phyloP scores from a whole-genome alignment of 768 basidiomycete species.

The Pleurotus salmoneostramineus region DNA sequence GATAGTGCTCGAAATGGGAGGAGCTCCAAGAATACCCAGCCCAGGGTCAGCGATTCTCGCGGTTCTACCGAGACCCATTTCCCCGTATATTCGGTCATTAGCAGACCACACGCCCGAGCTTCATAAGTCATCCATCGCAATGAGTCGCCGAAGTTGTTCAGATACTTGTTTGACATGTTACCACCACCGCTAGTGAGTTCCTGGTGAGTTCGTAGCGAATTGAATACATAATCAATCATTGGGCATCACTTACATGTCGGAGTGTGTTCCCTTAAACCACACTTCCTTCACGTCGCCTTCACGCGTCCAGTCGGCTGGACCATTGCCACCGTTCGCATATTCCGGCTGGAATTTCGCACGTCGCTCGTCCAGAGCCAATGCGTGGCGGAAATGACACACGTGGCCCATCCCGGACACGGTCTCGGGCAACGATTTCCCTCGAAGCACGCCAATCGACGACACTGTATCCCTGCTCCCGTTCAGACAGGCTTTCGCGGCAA shows the following conservation, averaged over 20 bases:
- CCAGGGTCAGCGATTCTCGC: slow-evolving; percentile 12
- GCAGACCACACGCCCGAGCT: slow-evolving; percentile 15
- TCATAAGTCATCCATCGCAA: slow-evolving; percentile 15
- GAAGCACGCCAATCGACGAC: slow-evolving; percentile 22
- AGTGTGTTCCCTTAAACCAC: no score
- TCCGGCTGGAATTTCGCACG: slow-evolving; percentile 30
- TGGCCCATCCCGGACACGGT: slow-evolving; percentile 20
- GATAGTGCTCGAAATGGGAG: neutral
- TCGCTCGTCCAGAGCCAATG: slow-evolving; percentile 10
- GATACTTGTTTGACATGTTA: slow-evolving; percentile 10
- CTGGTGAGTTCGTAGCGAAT: no score
- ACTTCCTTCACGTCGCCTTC: no score
- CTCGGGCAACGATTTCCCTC: slow-evolving; percentile 5
- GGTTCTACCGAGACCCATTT: slow-evolving; percentile 5
- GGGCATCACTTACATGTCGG: slow-evolving; percentile 18
- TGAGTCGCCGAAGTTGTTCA: slow-evolving; percentile 16
- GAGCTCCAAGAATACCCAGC: slow-evolving; percentile 14
- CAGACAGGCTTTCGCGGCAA: neutral
- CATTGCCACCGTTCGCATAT: slow-evolving; percentile 15
- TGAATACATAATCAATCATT: no score
- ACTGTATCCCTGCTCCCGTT: slow-evolving; percentile 16
- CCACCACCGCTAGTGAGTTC: slow-evolving; percentile 14
- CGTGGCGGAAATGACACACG: slow-evolving; percentile 29
- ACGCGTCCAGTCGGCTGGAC: neutral
- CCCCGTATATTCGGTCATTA: slow-evolving; percentile 1